Evolutionary conservation across 73 alveolate genomes (phyloP), one percentile per base, ranked within the genome.

Genomic region (Effrenium voratum): DNA sequence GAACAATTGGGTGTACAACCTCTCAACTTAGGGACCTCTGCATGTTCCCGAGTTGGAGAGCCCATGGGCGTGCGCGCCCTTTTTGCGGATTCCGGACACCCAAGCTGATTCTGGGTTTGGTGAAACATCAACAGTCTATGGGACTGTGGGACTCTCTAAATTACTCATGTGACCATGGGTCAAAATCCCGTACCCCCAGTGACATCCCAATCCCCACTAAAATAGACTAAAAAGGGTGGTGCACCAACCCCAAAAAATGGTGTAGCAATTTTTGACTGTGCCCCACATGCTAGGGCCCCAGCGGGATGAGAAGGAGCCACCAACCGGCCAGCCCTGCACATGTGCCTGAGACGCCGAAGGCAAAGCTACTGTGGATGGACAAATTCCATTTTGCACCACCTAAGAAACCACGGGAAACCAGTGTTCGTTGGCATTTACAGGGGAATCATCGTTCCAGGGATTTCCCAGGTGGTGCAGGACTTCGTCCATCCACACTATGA

Each of bases 241-340:
- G 34, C 10, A 19, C 43, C 80, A 30, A 66, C 80, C 38, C 34
- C 15, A 26, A 55, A 15, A 22, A 12, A 12, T 55, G 12, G 22
- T 12, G 68, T 55, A 12, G 30, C 12, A 55, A 22, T 55, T 55
- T 12, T 55, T 55, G 22, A 22, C 68, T 15, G 22, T 12, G 30
- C 12, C 68, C 68, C 12, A 55, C 68, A 15, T 70, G 45, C 34
- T 38, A 4, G 49, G 45, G 88, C 60, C 22, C 30, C 88, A 6
- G 46, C 93, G 93, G 34, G 93, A 82, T 47, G 47, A 45, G 41
- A 84, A 44, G 13, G 93, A 60, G 26, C 93, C 93, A 41, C 45
- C 68, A 34, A 84, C 93, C 12, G 93, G 93, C 93, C 93, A 84
- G 68, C 93, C 93, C 59, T 84, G 93, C 36, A 84, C 93, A 30